Evolutionary conservation across 768 basidiomycete species (phyloP), one percentile per base, ranked within the genome.

Genomic region (Suillus alpinus): DNA sequence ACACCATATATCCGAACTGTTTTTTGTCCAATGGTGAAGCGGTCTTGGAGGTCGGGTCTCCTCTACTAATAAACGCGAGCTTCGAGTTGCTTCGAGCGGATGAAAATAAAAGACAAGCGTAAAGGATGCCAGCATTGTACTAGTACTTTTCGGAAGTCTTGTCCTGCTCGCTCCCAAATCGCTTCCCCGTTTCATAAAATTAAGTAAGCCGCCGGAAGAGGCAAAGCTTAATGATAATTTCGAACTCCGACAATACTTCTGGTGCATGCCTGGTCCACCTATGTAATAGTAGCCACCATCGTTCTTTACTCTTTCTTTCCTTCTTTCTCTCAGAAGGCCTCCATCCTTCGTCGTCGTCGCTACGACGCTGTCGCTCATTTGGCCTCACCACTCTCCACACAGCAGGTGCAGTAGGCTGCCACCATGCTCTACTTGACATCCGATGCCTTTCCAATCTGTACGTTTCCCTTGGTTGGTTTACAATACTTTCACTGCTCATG

Each of bases 381-480:
- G 56, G 31, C 43, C 56, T 55, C 20, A 37, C 10, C 23, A 18
- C 23, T 39, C 18, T 23, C 36, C 23, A 6, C 23, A 18, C 23
- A 18, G 53, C 16, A 29, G 53, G 53, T 4, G 23, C 10, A 59
- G 56, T 52, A 58, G 26, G 39, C 52, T 34, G 37, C 65, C 13
- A 56, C 56, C 46, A 94, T 92, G 92, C 81, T 92, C 72, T 95
- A 95, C 79, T 81, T 95, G 67, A 95, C 94, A 63, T 88, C 92
- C 66, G 93, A 95, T 81, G 83, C 86, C 70, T 94, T 95, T 77
- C 90, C 93, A 67, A 80, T 97, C 70, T 95, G 93, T 95, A 72
- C 79, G 92, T 86, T 23, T 43, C 44, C 53, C 40, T 26, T 26
- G 26, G 26, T 26, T 26, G 32, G 26, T 46, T 46, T 58, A 50